Conservation (phyloP, 177 flowering plant species). For the Vitis hybrid region DNA sequence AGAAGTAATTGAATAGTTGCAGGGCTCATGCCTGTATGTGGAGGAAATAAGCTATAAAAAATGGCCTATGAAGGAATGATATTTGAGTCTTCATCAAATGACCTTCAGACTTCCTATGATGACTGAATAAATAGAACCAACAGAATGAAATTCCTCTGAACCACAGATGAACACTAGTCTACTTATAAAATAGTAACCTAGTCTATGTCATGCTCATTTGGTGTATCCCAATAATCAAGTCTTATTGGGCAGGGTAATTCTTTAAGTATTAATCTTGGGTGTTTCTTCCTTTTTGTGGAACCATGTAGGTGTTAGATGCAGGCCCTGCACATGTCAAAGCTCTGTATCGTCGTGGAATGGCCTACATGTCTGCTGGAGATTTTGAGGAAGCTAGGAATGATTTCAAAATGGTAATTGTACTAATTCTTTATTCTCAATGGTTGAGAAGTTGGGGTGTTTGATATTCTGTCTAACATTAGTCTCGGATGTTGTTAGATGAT, state of each 20-base stretch:
- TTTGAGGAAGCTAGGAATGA: slow-evolving; percentile 88
- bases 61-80: no score
- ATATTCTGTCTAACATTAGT: slow-evolving; percentile 6
- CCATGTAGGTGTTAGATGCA: slow-evolving; percentile 73
- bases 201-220: no score
- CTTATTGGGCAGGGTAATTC: background rate
- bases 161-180: no score
- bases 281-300: slow-evolving; percentile 1
- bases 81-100: no score
- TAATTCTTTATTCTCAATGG: background rate
- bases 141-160: no score
- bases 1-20: no score
- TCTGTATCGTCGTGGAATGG: slow-evolving; percentile 97
- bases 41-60: no score
- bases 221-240: background rate
- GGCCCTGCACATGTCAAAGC: slow-evolving; percentile 89
- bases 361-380: slow-evolving; percentile 86
- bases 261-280: slow-evolving; percentile 4
- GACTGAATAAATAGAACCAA: no score
- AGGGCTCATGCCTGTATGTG: no score
- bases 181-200: no score
- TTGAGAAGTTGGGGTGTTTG: background rate
- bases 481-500: slow-evolving; percentile 56
- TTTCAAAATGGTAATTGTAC: slow-evolving; percentile 59
- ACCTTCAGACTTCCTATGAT: no score